Conservation (phyloP, 495 filamentous ascomycete genomes). For the Peziza echinospora region DNA sequence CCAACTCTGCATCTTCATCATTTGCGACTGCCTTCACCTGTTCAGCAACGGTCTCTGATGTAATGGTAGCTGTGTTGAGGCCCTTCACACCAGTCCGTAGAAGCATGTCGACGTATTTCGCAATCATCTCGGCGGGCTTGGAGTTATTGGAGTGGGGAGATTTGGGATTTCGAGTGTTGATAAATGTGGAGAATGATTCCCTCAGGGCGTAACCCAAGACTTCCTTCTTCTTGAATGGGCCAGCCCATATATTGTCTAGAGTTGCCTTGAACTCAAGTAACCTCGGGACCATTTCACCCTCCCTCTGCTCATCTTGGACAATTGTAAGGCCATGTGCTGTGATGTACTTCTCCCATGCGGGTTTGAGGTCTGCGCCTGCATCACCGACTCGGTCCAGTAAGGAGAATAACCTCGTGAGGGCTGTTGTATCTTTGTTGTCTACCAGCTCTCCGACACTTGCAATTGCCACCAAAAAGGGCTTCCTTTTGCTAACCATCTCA, state of each 20-base stretch:
- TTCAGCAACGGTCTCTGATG: conserved; percentile 24
- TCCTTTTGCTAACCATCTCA: conserved; percentile 38
- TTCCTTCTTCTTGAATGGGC: conserved; percentile 53
- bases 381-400: conserved; percentile 42
- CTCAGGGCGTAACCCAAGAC: conserved; percentile 52
- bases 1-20: conserved; percentile 78
- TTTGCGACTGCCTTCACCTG: conserved; percentile 31
- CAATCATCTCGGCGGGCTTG: conserved; percentile 95
- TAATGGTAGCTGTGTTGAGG: conserved; percentile 32
- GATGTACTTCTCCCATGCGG: conserved; percentile 60
- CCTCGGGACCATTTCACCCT: conserved; percentile 68
- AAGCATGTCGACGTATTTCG: conserved; percentile 83
- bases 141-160: conserved; percentile 61
- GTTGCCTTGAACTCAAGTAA: conserved; percentile 63
- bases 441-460: conserved; percentile 47
- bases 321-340: conserved; percentile 51
- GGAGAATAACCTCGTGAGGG: conserved; percentile 53
- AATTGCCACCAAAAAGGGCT: conserved; percentile 36
- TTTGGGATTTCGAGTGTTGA: conserved; percentile 57
- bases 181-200: conserved; percentile 68
- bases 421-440: conserved; percentile 36
- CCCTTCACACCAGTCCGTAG: conserved; percentile 71
- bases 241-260: conserved; percentile 48
- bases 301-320: conserved; percentile 53
- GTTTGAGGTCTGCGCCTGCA: conserved; percentile 41